A percentile compares a stretch with the other conserved stretches of the same genome.
These are phyloP conservation scores for Meyerozyma sp. DNA, from an alignment of 1,139 yeast genomes.

Conservation along the genomic window DNA sequence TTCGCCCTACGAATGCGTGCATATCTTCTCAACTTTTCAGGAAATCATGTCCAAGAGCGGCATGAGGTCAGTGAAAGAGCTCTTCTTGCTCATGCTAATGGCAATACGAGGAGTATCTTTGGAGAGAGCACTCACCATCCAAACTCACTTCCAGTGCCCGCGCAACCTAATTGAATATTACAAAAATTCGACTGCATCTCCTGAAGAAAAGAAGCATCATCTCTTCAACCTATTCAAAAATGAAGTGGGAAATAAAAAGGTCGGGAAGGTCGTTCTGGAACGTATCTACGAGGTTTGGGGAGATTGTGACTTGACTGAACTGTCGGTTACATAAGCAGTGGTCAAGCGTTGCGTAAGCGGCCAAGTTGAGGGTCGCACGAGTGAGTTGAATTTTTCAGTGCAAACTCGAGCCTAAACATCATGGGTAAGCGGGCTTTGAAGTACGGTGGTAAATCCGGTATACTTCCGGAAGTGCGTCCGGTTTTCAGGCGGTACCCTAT, in stretches of 20 bases:
- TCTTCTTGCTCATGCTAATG: constrained; percentile 73
- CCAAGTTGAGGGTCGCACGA: neutral
- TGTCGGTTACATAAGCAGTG: neutral
- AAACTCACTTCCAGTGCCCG: constrained; percentile 63
- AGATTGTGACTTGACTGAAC: neutral
- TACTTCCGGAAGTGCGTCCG: constrained; percentile 72
- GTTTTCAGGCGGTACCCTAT: constrained; percentile 59
- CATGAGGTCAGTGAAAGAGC: constrained; percentile 67
- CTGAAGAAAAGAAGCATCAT: constrained; percentile 33
- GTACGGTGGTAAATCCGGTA: constrained; percentile 72
- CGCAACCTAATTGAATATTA: constrained; percentile 36
- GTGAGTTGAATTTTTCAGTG: neutral
- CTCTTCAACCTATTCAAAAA: constrained; percentile 40
- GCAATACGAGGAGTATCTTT: constrained; percentile 74
- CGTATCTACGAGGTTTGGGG: constrained; percentile 65
- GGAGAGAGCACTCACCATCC: constrained; percentile 80
- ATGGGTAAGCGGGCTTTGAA: constrained; percentile 51
- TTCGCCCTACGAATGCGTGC: constrained; percentile 47
- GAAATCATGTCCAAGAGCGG: constrained; percentile 67
- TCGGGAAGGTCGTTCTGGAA: constrained; percentile 55
- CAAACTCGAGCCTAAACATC: constrained; percentile 1
- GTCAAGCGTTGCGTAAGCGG: neutral
- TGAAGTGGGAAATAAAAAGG: constrained; percentile 57
- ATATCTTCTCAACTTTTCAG: constrained; percentile 61
- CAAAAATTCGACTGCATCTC: neutral